These are phyloP conservation scores for Eucommia ulmoides DNA, from an alignment of 257 asterid genomes.

Conservation along the genomic window DNA sequence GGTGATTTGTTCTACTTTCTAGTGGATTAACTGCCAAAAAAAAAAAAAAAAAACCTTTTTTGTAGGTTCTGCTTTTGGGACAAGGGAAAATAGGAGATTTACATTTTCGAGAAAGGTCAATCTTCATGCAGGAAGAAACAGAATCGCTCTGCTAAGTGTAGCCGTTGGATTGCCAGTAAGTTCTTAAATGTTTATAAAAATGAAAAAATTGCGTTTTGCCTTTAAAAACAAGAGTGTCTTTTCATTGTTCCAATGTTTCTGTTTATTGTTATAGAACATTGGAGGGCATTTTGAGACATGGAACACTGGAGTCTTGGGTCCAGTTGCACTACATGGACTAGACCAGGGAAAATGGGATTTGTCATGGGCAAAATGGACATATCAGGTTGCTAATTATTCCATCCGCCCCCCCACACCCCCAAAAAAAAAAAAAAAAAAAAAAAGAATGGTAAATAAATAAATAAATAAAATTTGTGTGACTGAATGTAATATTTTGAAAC, in stretches of 20 bases:
- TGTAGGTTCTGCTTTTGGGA: conserved; percentile 19
- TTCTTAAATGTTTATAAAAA: conserved; percentile 1
- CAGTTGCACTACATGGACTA: not conserved
- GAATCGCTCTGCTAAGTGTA: conserved; percentile 17
- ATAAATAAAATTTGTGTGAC: too few species aligned
- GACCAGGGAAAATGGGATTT: not conserved
- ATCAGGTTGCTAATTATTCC: not conserved
- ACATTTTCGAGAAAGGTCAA: conserved; percentile 12
- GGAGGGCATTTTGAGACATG: conserved; percentile 22
- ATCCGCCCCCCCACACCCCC: not conserved
- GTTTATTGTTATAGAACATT: conserved; percentile 9
- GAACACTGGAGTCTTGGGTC: conserved; percentile 2
- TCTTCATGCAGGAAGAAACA: conserved; percentile 16
- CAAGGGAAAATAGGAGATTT: conserved; percentile 13
- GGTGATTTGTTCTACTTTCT: not conserved
- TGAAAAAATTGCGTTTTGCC: too few species aligned
- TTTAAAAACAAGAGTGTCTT: too few species aligned
- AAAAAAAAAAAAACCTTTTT: too few species aligned
- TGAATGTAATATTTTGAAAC: too few species aligned
- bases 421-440: too few species aligned
- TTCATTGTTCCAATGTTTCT: too few species aligned
- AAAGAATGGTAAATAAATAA: too few species aligned
- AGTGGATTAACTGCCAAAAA: too few species aligned
- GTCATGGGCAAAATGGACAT: not conserved
- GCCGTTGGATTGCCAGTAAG: conserved; percentile 25